Evolutionary conservation across 306 rosid species (phyloP), one percentile per base, ranked within the genome.

Genomic region (Pterocarpus santalinus): DNA sequence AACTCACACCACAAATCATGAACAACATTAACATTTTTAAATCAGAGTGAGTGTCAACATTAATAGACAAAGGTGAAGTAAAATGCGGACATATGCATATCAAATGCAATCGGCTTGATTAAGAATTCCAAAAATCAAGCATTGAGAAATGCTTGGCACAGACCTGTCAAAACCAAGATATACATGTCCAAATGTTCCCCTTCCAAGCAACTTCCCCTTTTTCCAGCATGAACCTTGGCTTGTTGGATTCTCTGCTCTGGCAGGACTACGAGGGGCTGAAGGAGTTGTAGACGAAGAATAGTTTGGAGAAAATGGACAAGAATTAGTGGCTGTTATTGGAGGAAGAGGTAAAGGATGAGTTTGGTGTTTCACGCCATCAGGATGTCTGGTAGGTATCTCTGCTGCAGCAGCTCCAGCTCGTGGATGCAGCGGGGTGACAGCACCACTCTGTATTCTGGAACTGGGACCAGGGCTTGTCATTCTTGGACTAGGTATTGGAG

Each of bases 131-230:
- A 77, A 81, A 81, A 57, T n/a, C 41, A 33, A 13, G 77, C 64
- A 69, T 15, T 47, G 12, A 73, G 9, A 79, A 47, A 51, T 62
- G 22, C 35, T 73, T 81, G 34, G 89, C 43, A 81, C 86, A 30
- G 69, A 94, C 98, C 98, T 92, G 85, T 90, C 89, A 85, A 94
- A 94, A 49, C 97, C 98, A 46, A 91, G 91, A 86, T 92, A 94
- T 52, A 94, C 98, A 82, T 92, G 97, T 65, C 98, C 98, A 89
- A 89, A 94, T 14, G 98, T 87, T 68, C 98, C 98, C 81, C 97
- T 88, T 86, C 98, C 97, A 81, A 94, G 88, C 69, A 94, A 87
- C 81, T 90, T 89, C 67, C 98, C 98, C 76, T 92, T 94, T 86
- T 89, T 92, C 98, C 98, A 94, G 80, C 91, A 88, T 46, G 97